A percentile compares a stretch with the other conserved stretches of the same genome.
phyloP scores from a whole-genome alignment of 164 flowering plant species.

The Dillenia suffruticosa region DNA sequence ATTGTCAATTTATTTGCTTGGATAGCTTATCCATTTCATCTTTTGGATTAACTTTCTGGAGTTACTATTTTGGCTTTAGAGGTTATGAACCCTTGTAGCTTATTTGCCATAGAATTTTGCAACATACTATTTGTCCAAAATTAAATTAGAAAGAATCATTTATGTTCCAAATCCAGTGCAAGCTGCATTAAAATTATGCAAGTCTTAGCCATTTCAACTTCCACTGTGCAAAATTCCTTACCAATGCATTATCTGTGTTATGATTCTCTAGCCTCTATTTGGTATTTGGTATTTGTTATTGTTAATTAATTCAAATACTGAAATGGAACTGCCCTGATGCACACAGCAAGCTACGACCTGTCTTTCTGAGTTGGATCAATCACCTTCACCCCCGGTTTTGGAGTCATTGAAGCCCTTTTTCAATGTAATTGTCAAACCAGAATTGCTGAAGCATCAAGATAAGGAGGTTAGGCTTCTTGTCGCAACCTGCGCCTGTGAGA shows the following conservation, averaged over 20 bases:
- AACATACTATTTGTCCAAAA: no score
- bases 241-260: no score
- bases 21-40: no score
- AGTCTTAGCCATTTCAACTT: no score
- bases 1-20: no score
- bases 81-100: no score
- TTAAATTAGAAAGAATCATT: background rate
- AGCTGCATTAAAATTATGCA: no score
- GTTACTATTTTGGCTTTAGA: no score
- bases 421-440: conserved; percentile 72
- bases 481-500: conserved; percentile 89
- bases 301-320: conserved; percentile 7
- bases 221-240: no score
- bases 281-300: background rate
- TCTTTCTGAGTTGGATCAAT: conserved; percentile 85
- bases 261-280: background rate
- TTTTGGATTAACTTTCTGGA: no score
- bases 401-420: conserved; percentile 78
- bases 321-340: background rate
- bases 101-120: no score
- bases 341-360: conserved; percentile 73
- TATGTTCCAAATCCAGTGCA: background rate
- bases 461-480: conserved; percentile 85
- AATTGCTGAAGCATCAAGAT: conserved; percentile 82
- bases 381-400: conserved; percentile 55